Evolutionary conservation across 192 early-diverging fungal species (phyloP), one percentile per base, ranked within the genome.

Genomic region (Helicostylum pulchrum): DNA sequence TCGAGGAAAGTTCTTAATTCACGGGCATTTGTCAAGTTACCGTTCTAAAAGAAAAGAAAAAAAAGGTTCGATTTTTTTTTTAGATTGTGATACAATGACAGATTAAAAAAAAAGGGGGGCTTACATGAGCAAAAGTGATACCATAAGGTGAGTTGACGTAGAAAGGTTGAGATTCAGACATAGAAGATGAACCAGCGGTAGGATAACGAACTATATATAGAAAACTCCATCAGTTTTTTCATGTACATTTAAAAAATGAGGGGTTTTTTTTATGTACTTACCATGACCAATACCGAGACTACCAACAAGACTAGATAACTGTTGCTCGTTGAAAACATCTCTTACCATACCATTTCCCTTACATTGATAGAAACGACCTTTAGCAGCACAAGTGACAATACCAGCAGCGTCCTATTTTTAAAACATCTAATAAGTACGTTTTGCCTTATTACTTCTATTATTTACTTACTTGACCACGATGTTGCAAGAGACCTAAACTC

Each of bases 141-240:
- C 98, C 98, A 70, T 99, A 99, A 14, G 98, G 98, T 70, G 89
- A 92, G 87, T 99, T 99, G 71, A 99, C 98, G 73, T 98, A 99
- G 74, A 99, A 98, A 48, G 97, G 96, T 79, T 99, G 97, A 23
- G 97, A 94, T 77, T 99, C 97, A 11, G 95, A 93, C 45, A 79
- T 87, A 11, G 96, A 94, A 6, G 97, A 96, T 10, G 94, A 92
- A 10, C 97, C 97, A 21, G 97, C 97, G 11, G 97, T 99, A 42
- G 97, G 97, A 72, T 99, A 99, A 44, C 97, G 87, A 53, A 96
- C 97, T 99, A 49, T 26, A 26, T 23, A 39, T 45, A 45, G 43
- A 19, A 52, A 20, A 30, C 21, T 47, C 19, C 15, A 68, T 49
- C 51, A 17, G 7, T 46, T 45, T 61, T 20, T 63, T 53, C 26